Percentiles rank a stretch among this genome's conserved stretches.
These are phyloP conservation scores for Butyriboletus loyo DNA, from an alignment of 768 basidiomycete species.

Conservation along the genomic window DNA sequence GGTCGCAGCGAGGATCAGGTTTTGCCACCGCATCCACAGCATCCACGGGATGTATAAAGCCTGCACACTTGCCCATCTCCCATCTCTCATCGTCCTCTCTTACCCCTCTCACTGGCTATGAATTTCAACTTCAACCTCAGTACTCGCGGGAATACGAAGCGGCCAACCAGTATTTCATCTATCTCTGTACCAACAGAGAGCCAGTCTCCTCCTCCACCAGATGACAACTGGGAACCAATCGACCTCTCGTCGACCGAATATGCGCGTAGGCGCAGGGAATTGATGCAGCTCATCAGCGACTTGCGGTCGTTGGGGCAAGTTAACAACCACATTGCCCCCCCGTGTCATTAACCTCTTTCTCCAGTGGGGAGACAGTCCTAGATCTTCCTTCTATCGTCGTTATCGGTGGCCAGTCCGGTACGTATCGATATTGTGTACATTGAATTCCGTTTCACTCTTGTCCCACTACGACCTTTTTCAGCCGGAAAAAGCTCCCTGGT, in stretches of 20 bases:
- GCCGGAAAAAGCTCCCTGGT: conserved; percentile 62
- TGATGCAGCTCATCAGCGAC: conserved; percentile 39
- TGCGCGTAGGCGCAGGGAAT: conserved; percentile 36
- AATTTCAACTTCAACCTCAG: background rate
- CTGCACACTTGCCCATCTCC: background rate
- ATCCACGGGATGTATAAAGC: conserved; percentile 10
- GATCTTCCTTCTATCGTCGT: conserved; percentile 53
- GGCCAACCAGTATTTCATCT: background rate
- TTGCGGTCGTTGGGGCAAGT: conserved; percentile 42
- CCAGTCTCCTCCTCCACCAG: conserved; percentile 12
- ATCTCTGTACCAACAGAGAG: background rate
- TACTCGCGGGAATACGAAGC: background rate
- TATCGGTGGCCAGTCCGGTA: conserved; percentile 56
- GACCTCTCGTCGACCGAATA: conserved; percentile 36
- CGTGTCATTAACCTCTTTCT: background rate
- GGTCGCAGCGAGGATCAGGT: background rate
- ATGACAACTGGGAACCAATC: conserved; percentile 8
- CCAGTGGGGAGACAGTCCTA: conserved; percentile 38
- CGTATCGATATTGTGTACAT: conserved; percentile 1
- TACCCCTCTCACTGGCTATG: conserved; percentile 4
- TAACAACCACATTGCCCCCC: background rate
- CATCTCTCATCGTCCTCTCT: background rate
- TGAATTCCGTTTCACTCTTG: background rate
- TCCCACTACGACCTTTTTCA: conserved; percentile 18
- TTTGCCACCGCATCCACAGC: background rate